Evolutionary conservation across 805 yeast species (phyloP).

Genomic region (Starmerella apicola): DNA sequence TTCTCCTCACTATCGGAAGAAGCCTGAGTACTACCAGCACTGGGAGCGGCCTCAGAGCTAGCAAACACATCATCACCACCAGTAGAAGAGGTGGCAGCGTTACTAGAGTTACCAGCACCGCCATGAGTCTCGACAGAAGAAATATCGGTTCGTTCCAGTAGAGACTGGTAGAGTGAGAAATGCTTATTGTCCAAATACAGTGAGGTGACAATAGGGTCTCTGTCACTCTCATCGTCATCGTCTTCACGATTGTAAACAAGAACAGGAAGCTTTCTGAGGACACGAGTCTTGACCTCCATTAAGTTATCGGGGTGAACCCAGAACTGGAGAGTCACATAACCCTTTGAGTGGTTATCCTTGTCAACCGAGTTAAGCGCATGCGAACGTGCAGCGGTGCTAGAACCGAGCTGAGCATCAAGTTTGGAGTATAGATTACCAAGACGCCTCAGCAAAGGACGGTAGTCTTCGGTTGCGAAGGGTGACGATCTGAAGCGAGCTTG

Average conservation of each 20-base stretch:
- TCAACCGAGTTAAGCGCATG: constrained; percentile 26
- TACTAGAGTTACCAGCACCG: no score
- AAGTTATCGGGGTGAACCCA: constrained; percentile 96
- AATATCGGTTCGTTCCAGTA: constrained; percentile 44
- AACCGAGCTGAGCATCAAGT: constrained; percentile 57
- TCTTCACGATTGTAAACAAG: constrained; percentile 54
- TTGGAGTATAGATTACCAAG: constrained; percentile 65
- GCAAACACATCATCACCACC: not conserved
- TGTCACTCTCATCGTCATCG: constrained; percentile 34
- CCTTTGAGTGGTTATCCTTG: constrained; percentile 27
- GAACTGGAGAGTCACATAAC: constrained; percentile 55
- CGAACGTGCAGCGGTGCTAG: constrained; percentile 20
- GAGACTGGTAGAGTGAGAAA: constrained; percentile 77
- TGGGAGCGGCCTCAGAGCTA: not conserved
- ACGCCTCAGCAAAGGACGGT: constrained; percentile 78
- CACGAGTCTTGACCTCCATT: constrained; percentile 95
- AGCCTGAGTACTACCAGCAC: not conserved
- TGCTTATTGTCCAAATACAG: constrained; percentile 75
- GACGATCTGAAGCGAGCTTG: constrained; percentile 76
- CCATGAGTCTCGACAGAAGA: not conserved
- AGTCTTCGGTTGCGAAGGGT: constrained; percentile 91
- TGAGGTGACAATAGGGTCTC: constrained; percentile 75
- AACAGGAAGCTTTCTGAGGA: constrained; percentile 85
- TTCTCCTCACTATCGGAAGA: constrained; percentile 22
- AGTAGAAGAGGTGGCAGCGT: not conserved